A percentile compares a stretch with the other conserved stretches of the same genome.
Conservation (phyloP, 2,329 filamentous ascomycete species). For the Bertia moriformis region DNA sequence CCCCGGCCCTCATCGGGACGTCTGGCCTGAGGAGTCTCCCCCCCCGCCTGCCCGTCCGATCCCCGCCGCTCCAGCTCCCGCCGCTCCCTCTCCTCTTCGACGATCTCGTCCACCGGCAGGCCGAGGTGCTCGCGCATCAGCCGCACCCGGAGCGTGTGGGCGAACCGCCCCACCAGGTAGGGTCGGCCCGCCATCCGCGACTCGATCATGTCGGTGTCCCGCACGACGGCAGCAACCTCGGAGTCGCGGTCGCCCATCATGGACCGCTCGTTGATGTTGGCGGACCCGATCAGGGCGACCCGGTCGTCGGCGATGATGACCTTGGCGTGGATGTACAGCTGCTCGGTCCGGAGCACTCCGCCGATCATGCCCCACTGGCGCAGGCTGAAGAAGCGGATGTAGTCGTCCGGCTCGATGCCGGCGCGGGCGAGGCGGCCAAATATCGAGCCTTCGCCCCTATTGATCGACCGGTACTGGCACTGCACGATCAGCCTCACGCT, state of each 20-base stretch:
- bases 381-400: conserved; percentile 87
- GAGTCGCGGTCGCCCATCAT: conserved; percentile 88
- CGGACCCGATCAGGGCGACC: conserved; percentile 83
- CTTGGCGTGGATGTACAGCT: conserved; percentile 96
- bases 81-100: conserved; percentile 63
- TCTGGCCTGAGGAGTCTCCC: conserved; percentile 11
- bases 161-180: conserved; percentile 81
- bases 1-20: conserved; percentile 47
- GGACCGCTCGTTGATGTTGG: conserved; percentile 96
- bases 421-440: conserved; percentile 68
- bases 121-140: conserved; percentile 94
- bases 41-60: too few species aligned
- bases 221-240: conserved; percentile 76
- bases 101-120: conserved; percentile 83
- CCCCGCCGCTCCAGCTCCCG: conserved; percentile 38
- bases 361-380: conserved; percentile 85
- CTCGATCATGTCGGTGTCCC: conserved; percentile 83
- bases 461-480: conserved; percentile 92
- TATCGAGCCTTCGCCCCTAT: conserved; percentile 78
- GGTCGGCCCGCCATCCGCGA: conserved; percentile 82
- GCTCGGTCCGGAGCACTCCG: conserved; percentile 77
- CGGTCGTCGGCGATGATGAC: conserved; percentile 91
- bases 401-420: conserved; percentile 84
- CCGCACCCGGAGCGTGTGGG: conserved; percentile 80
- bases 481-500: conserved; percentile 93